These are phyloP conservation scores for Fagus sylvatica DNA, from an alignment of 306 rosid genomes.

Conservation along the genomic window DNA sequence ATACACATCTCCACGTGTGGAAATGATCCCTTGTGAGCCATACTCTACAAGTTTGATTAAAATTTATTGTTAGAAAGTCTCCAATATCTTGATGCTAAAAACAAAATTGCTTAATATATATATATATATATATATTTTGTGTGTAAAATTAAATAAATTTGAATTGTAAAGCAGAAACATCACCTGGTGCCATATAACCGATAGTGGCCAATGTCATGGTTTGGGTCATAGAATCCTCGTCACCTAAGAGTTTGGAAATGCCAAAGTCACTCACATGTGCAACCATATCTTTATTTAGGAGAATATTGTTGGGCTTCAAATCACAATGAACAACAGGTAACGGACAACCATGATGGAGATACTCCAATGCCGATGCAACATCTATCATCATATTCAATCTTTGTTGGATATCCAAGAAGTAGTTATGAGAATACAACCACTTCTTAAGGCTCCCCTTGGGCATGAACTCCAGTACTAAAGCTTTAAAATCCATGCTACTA, in stretches of 20 bases:
- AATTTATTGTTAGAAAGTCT: too few species aligned
- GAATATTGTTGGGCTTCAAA: not conserved
- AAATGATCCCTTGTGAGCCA: slow-evolving; percentile 9
- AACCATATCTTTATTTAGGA: not conserved
- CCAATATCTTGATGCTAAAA: too few species aligned
- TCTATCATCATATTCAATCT: slow-evolving; percentile 2
- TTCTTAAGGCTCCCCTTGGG: slow-evolving; percentile 1
- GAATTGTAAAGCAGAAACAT: too few species aligned
- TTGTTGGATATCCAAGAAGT: not conserved
- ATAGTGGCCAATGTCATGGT: not conserved
- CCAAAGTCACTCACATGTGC: slow-evolving; percentile 2
- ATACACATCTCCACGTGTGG: not conserved
- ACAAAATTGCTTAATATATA: too few species aligned
- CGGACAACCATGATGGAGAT: not conserved
- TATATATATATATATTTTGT: too few species aligned
- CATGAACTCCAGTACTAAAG: slow-evolving; percentile 11
- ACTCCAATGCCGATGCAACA: not conserved
- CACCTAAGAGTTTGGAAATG: not conserved
- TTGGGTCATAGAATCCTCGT: not conserved
- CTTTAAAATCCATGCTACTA: not conserved
- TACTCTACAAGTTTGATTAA: not conserved
- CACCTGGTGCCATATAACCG: not conserved
- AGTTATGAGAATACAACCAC: not conserved
- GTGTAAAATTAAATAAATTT: too few species aligned
- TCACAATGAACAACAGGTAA: slow-evolving; percentile 3